Evolutionary conservation across 2,329 filamentous ascomycete species (phyloP), one percentile per base, ranked within the genome.

Genomic region (Scedosporium aurantiacum): DNA sequence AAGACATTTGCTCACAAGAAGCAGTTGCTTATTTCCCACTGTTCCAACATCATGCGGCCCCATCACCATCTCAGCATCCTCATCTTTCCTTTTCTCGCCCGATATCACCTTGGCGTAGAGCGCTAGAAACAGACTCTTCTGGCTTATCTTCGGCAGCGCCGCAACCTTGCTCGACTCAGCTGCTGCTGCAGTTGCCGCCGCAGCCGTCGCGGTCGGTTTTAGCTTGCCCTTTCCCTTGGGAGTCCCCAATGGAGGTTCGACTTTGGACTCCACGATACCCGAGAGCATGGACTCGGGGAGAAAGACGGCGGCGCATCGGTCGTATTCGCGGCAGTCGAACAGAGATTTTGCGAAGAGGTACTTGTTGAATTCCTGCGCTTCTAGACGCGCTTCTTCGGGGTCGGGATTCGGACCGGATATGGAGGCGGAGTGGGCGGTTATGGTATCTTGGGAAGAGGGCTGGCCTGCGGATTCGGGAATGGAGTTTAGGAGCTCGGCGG

Each of bases 21-120:
- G 79, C 32, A 99, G 76, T 71, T 97, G 91, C 71, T 91, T 91
- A 72, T 99, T 99, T 63, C 85, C 75, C 1, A 90, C 89, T 37
- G 87, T 86, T 1, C 92, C 91, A 14, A 91, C 86, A 73, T 99
- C 94, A 63, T 92, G 87, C 1, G 94, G 93, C 0, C 94, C 94
- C 74, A 97, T 85, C 58, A 99, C 90, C 89, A 97, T 97, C 75
- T 99, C 94, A 23, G 90, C 91, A 62, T 97, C 93, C 73, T 99
- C 94, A 68, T 96, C 90, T 73, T 93, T 96, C 65, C 90, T 86
- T 78, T 97, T 97, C 78, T 99, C 94, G 1, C 94, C 94, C 0
- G 92, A 89, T 65, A 97, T 83, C 70, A 92, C 91, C 70, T 93
- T 95, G 54, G 94, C 90, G 69, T 99, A 99, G 3, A 97, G 78